Conservation (phyloP, 1,284 basidiomycete genomes). For the Lignosus rhinocerotis region DNA sequence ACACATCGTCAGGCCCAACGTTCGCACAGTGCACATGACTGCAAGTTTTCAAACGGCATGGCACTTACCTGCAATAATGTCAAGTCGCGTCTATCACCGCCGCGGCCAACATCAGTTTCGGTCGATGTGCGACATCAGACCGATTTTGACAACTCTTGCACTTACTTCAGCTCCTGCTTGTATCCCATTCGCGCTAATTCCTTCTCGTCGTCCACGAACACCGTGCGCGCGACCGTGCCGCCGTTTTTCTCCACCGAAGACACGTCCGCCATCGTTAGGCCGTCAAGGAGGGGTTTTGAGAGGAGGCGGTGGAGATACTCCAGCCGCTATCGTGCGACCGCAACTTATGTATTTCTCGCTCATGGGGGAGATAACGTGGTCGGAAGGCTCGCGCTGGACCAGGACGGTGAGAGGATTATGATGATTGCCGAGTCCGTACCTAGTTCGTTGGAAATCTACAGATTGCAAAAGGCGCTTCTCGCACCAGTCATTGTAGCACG, state of each 20-base stretch:
- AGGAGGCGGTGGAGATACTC: constrained; percentile 1
- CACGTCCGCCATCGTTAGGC: constrained; percentile 12
- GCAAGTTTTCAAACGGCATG: background rate
- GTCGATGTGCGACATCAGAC: background rate
- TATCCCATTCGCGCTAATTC: constrained; percentile 74
- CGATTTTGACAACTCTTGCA: background rate
- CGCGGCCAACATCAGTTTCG: background rate
- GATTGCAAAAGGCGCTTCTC: background rate
- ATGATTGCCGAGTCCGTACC: constrained; percentile 5
- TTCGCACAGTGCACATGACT: background rate
- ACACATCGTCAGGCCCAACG: constrained; percentile 3
- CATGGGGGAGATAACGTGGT: constrained; percentile 9
- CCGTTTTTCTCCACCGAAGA: constrained; percentile 18
- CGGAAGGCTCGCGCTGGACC: background rate
- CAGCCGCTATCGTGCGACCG: constrained; percentile 13
- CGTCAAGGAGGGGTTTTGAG: background rate
- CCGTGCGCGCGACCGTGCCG: background rate
- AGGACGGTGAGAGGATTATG: background rate
- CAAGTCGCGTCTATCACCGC: constrained; percentile 48
- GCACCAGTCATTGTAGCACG: background rate
- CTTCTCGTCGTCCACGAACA: constrained; percentile 47
- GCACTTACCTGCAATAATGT: constrained; percentile 56
- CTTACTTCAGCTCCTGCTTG: constrained; percentile 70
- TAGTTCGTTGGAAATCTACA: background rate
- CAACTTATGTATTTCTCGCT: background rate